Conservation (phyloP, 2,329 filamentous ascomycete genomes). For the Hypomyces perniciosus region DNA sequence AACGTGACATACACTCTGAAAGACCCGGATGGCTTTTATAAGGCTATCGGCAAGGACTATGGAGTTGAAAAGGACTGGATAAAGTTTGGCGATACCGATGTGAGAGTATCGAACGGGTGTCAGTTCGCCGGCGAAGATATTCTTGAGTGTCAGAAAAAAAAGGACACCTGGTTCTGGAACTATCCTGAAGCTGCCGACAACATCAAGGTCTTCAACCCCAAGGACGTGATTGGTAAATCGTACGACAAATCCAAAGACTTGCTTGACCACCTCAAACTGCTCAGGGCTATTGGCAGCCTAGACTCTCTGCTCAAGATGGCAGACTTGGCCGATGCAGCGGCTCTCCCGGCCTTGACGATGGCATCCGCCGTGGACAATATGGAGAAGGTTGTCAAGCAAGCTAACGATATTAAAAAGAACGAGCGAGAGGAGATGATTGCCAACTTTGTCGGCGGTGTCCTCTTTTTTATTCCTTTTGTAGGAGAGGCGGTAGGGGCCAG, state of each 20-base stretch:
- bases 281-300: neutral
- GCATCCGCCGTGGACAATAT: constrained; percentile 21
- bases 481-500: constrained; percentile 34
- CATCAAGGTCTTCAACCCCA: constrained; percentile 17
- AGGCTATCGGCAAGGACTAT: constrained; percentile 14
- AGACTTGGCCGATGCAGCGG: constrained; percentile 11
- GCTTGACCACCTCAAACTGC: constrained; percentile 1
- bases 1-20: constrained; percentile 15
- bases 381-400: constrained; percentile 21
- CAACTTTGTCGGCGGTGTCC: constrained; percentile 35
- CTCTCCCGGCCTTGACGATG: constrained; percentile 19
- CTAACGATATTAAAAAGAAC: constrained; percentile 17
- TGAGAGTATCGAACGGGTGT: constrained; percentile 11
- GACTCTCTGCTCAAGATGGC: neutral
- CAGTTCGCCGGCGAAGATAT: constrained; percentile 9
- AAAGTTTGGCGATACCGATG: constrained; percentile 8
- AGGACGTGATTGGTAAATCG: constrained; percentile 17
- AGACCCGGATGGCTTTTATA: constrained; percentile 16
- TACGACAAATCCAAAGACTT: constrained; percentile 11
- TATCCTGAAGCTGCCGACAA: constrained; percentile 12
- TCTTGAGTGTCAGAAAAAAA: constrained; percentile 7
- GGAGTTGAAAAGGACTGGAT: constrained; percentile 14
- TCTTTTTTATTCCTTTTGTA: constrained; percentile 46
- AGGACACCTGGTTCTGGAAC: constrained; percentile 13
- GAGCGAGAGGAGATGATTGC: constrained; percentile 20